A percentile compares a stretch with the other conserved stretches of the same genome.
These are phyloP conservation scores for Epithele typhae DNA, from an alignment of 768 basidiomycete species.

Conservation along the genomic window DNA sequence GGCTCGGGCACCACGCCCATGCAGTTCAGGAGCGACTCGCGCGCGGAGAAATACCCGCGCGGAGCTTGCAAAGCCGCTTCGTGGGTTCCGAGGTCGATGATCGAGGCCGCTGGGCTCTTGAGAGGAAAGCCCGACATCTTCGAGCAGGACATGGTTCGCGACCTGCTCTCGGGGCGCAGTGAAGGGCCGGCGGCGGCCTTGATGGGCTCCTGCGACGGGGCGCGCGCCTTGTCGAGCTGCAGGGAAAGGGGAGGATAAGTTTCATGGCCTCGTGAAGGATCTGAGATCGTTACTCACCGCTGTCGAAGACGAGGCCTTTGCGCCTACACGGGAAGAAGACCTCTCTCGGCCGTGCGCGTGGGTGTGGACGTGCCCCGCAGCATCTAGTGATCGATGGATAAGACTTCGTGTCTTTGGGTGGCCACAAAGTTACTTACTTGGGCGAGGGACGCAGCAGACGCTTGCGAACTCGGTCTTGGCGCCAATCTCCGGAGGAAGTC, in stretches of 20 bases:
- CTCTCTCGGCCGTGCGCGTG: slow-evolving; percentile 5
- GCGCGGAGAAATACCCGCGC: slow-evolving; percentile 8
- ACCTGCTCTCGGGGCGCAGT: slow-evolving; percentile 1
- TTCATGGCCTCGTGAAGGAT: no score
- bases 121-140: neutral
- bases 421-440: neutral
- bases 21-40: slow-evolving; percentile 10
- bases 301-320: slow-evolving; percentile 5
- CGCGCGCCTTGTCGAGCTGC: no score
- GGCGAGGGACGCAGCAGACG: slow-evolving; percentile 8
- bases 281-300: slow-evolving; percentile 5
- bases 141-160: slow-evolving; percentile 6
- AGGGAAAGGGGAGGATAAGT: no score
- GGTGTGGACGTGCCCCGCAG: neutral
- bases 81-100: slow-evolving; percentile 17
- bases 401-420: no score
- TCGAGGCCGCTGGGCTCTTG: slow-evolving; percentile 17
- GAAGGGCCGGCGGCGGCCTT: neutral
- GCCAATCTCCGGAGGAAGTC: slow-evolving; percentile 10
- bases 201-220: no score
- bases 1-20: slow-evolving; percentile 4
- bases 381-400: neutral
- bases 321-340: neutral
- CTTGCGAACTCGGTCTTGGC: neutral
- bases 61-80: slow-evolving; percentile 7